Conservation (phyloP, 2,329 filamentous ascomycete species). For the Rhytidhysteron rufulum region DNA sequence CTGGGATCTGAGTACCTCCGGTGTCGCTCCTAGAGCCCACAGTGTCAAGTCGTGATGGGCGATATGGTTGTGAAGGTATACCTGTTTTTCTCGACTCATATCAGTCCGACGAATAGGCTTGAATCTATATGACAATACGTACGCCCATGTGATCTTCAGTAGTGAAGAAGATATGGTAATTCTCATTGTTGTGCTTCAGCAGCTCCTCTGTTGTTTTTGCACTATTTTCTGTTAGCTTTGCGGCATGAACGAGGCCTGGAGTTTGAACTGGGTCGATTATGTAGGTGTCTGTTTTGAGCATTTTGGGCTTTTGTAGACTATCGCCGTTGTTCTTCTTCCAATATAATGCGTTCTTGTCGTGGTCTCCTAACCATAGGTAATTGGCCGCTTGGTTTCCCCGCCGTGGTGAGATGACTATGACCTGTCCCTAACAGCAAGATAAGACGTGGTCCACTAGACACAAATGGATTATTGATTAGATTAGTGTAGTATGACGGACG, state of each 20-base stretch:
- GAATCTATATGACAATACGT: too few species aligned
- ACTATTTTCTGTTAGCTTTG: background rate
- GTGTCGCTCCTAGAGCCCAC: background rate
- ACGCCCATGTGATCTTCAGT: background rate
- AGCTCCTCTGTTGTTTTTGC: background rate
- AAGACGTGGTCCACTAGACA: too few species aligned
- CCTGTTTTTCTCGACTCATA: background rate
- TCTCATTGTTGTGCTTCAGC: background rate
- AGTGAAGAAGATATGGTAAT: background rate
- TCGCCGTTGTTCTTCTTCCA: too few species aligned
- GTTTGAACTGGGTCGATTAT: background rate
- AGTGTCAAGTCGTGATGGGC: background rate
- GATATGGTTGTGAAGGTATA: background rate
- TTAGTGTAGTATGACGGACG: too few species aligned
- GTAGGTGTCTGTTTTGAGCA: too few species aligned
- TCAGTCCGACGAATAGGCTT: background rate
- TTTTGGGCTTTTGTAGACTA: too few species aligned
- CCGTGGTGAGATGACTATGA: too few species aligned
- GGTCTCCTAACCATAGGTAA: too few species aligned
- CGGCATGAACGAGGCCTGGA: background rate
- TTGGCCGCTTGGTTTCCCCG: too few species aligned
- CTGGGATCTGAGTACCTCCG: background rate
- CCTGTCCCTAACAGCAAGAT: too few species aligned
- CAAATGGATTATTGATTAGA: too few species aligned
- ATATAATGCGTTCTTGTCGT: too few species aligned